Evolutionary conservation across 1,284 basidiomycete genomes (phyloP), one percentile per base, ranked within the genome.

Genomic region (Apiotrichum mycotoxinovorans): DNA sequence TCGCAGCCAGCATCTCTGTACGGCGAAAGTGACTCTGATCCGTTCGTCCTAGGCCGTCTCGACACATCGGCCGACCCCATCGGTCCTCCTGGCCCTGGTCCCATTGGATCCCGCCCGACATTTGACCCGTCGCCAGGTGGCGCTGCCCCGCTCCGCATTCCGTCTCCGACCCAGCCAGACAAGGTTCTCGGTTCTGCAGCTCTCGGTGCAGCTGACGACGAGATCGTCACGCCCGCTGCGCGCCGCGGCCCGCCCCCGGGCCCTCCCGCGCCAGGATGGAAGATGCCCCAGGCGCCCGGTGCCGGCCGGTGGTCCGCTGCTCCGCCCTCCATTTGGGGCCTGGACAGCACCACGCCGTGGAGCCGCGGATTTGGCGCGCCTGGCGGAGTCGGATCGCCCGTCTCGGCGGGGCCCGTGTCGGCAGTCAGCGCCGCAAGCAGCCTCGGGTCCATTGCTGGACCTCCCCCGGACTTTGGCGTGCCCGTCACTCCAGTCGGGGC

Each of bases 121-220:
- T 46, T 20, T 35, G 54, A 41, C 48, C 57, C 41, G n/a, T 22
- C 51, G 40, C 22, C 50, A 38, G 51, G 46, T n/a, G 30, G 38
- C 20, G 44, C 42, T 1, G 41, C 25, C 22, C 34, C 41, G 18
- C 43, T 38, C 27, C 53, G 53, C 22, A 18, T 17, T 22, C n/a
- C 53, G 12, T 68, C 67, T 10, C 67, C 68, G 4, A 51, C 64
- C 4, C 65, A 52, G 30, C 68, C 68, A 12, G 70, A 68, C 17
- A 62, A 66, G 52, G 68, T 72, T 4, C 61, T 70, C 33, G 70
- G 70, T 17, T 72, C 70, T 1, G 70, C 70, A 11, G 70, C 70
- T n/a, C 64, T 72, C 7, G 70, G 70, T 34, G 67, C 49, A 10
- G 57, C 46, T 35, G 70, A 72, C 43, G 69, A 72, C 58, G 69